A percentile compares a stretch with the other conserved stretches of the same genome.
Conservation (phyloP, 2,329 filamentous ascomycete species). For the Exophiala viscosa region DNA sequence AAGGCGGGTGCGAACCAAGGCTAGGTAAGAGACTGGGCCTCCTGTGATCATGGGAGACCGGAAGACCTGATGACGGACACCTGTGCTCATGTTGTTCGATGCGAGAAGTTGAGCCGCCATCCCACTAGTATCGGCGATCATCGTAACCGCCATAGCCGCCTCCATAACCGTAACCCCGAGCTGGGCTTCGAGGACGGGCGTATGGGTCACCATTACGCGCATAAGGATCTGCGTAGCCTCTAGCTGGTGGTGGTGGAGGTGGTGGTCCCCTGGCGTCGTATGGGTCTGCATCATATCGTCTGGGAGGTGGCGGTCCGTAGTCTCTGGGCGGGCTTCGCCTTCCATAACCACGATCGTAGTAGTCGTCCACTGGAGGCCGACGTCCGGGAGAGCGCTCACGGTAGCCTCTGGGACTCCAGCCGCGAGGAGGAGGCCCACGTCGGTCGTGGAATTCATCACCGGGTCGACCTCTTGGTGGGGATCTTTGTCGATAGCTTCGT, state of each 20-base stretch:
- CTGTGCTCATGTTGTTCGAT: no score
- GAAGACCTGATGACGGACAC: no score
- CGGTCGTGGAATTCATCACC: slow-evolving; percentile 78
- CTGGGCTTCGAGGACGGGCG: slow-evolving; percentile 25
- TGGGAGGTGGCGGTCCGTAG: slow-evolving; percentile 64
- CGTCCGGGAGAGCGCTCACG: slow-evolving; percentile 69
- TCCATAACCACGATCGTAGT: slow-evolving; percentile 71
- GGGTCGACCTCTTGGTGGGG: slow-evolving; percentile 68
- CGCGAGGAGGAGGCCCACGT: slow-evolving; percentile 72
- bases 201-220: slow-evolving; percentile 44
- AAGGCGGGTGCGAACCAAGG: no score
- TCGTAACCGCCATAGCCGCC: slow-evolving; percentile 27
- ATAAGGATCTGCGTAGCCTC: slow-evolving; percentile 60
- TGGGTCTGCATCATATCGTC: slow-evolving; percentile 70
- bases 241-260: slow-evolving; percentile 52
- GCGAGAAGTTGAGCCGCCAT: not conserved
- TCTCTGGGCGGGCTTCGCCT: slow-evolving; percentile 80
- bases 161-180: slow-evolving; percentile 25
- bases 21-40: no score
- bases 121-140: slow-evolving; percentile 25
- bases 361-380: slow-evolving; percentile 74
- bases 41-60: no score
- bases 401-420: slow-evolving; percentile 82
- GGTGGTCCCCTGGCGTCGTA: slow-evolving; percentile 57
- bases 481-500: slow-evolving; percentile 69